Percentiles rank a stretch among this genome's conserved stretches.
Evolutionary conservation across 2,329 filamentous ascomycete genomes (phyloP).

Genomic region (Clonostachys byssicola): DNA sequence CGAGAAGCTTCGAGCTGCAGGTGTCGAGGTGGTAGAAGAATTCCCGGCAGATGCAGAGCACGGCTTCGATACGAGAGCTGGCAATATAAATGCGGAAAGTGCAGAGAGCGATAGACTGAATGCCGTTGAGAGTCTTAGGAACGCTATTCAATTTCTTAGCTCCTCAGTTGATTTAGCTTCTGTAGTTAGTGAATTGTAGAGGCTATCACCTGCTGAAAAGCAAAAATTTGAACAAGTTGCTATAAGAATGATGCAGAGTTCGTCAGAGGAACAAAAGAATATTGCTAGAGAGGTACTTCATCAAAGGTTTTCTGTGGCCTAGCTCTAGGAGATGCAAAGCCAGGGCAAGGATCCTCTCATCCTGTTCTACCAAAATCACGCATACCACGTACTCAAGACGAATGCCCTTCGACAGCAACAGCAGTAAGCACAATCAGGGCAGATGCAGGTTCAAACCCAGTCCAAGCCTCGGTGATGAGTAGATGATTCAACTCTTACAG

Average conservation of each 20-base stretch:
- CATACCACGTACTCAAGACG: constrained; percentile 24
- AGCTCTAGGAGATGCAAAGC: constrained; percentile 36
- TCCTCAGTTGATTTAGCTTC: constrained; percentile 6
- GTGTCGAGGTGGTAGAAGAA: too few species aligned
- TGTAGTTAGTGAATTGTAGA: constrained; percentile 21
- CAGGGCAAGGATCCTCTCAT: constrained; percentile 44
- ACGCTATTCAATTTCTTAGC: too few species aligned
- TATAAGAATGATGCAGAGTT: constrained; percentile 26
- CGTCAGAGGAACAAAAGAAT: constrained; percentile 39
- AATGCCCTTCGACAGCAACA: constrained; percentile 8
- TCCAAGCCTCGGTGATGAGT: constrained; percentile 26
- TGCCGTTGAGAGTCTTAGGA: too few species aligned
- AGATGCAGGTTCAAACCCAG: constrained; percentile 13
- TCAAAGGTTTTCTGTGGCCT: constrained; percentile 32
- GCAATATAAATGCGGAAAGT: too few species aligned
- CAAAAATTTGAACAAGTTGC: constrained; percentile 40
- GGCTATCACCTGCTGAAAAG: constrained; percentile 36
- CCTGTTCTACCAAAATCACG: constrained; percentile 43
- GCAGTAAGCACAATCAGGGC: constrained; percentile 10
- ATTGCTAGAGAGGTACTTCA: constrained; percentile 19
- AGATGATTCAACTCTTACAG: too few species aligned
- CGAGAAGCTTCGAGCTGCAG: too few species aligned
- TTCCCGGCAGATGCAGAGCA: too few species aligned
- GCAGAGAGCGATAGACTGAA: too few species aligned
- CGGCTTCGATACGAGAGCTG: too few species aligned